A percentile compares a stretch with the other conserved stretches of the same genome.
Conservation (phyloP, 176 grass and related monocot genomes). For the Chloris gayana region DNA sequence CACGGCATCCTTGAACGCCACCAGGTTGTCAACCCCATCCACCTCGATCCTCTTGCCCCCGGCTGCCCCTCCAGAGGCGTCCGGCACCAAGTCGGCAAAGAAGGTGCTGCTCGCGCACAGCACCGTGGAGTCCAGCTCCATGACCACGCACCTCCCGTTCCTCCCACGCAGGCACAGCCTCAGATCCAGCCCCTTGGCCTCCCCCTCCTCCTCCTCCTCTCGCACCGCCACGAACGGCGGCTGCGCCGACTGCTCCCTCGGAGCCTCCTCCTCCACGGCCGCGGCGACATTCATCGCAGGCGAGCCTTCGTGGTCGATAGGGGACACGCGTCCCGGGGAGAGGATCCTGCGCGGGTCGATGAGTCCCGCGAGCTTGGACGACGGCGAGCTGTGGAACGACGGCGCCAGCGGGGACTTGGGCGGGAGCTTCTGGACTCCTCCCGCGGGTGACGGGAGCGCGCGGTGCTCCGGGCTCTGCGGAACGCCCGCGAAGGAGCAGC, state of each 20-base stretch:
- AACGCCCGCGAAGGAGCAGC: constrained; percentile 65
- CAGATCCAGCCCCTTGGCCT: constrained; percentile 55
- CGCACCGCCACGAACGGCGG: constrained; percentile 43
- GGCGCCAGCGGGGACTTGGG: constrained; percentile 53
- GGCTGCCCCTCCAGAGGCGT: not conserved
- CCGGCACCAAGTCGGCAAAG: constrained; percentile 65
- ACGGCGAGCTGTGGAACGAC: constrained; percentile 67
- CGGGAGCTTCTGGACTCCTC: constrained; percentile 40
- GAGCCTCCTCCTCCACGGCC: constrained; percentile 2
- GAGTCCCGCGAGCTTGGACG: constrained; percentile 64
- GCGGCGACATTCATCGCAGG: constrained; percentile 1
- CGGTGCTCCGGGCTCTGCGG: constrained; percentile 59
- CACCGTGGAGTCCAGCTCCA: constrained; percentile 78
- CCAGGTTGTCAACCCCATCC: constrained; percentile 71
- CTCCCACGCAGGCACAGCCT: constrained; percentile 62
- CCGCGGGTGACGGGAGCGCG: constrained; percentile 4
- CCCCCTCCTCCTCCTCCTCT: constrained; percentile 44
- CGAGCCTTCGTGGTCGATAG: constrained; percentile 70
- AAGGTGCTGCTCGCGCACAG: constrained; percentile 67
- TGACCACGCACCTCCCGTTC: constrained; percentile 57
- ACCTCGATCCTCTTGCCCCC: constrained; percentile 55
- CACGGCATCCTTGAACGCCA: constrained; percentile 67
- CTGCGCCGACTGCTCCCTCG: not conserved
- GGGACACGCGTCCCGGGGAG: constrained; percentile 89
- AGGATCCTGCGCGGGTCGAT: constrained; percentile 87